These are phyloP conservation scores for Camptophora hylomeconis DNA, from an alignment of 2,329 filamentous ascomycete genomes.

Conservation along the genomic window DNA sequence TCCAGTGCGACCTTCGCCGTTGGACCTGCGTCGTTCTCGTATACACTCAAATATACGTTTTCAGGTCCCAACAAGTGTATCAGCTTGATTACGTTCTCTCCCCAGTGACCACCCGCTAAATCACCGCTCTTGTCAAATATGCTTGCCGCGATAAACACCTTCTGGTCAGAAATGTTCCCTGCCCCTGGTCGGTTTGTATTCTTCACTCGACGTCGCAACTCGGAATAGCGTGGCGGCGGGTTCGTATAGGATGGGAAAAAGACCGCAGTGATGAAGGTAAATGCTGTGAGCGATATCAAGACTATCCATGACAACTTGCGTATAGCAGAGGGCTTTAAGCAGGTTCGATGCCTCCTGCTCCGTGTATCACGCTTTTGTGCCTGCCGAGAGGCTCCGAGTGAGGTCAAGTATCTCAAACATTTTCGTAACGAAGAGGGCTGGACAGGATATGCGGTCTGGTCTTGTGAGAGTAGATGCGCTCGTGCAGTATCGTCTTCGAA, in stretches of 20 bases:
- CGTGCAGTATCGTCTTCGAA: no score
- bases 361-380: no score
- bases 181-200: constrained; percentile 25
- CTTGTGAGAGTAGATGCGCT: no score
- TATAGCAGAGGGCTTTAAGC: no score
- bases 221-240: constrained; percentile 39
- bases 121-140: constrained; percentile 52
- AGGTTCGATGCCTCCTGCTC: no score
- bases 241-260: constrained; percentile 45
- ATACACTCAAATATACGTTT: constrained; percentile 60
- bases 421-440: no score
- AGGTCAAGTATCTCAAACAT: no score
- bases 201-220: constrained; percentile 21
- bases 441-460: no score
- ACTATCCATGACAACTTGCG: no score
- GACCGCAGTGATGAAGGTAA: constrained; percentile 32
- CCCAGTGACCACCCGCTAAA: constrained; percentile 53
- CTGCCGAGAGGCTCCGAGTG: no score
- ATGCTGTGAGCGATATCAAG: constrained; percentile 16
- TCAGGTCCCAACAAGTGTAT: constrained; percentile 53
- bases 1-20: constrained; percentile 42
- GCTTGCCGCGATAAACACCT: constrained; percentile 61
- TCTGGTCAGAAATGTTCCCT: constrained; percentile 45
- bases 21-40: constrained; percentile 55
- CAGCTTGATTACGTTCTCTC: constrained; percentile 44